These are phyloP conservation scores for Pseudozyma sp. DNA, from an alignment of 1,284 basidiomycete genomes.

Conservation along the genomic window DNA sequence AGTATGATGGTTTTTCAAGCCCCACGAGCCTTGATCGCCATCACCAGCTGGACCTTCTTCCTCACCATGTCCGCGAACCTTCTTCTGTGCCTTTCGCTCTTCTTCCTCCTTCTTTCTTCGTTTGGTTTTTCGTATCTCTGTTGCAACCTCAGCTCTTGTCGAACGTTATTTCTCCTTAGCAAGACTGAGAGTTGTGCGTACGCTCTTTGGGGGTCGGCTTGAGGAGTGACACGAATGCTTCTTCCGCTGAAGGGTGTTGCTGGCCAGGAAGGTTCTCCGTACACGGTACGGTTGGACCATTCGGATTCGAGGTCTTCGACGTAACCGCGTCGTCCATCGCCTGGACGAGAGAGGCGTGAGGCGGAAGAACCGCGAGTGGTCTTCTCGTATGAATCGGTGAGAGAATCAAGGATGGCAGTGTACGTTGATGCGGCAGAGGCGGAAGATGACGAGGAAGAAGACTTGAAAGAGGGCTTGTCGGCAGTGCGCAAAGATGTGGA, in stretches of 20 bases:
- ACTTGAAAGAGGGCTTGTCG: conserved; percentile 11
- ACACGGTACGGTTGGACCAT: conserved; percentile 31
- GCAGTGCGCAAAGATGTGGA: conserved; percentile 26
- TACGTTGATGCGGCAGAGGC: conserved; percentile 31
- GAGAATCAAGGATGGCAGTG: conserved; percentile 41
- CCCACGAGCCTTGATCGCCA: conserved; percentile 66
- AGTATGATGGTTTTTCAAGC: conserved; percentile 23
- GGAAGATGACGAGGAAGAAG: conserved; percentile 1
- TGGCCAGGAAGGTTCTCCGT: conserved; percentile 45
- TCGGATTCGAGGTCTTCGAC: conserved; percentile 45
- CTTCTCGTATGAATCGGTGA: conserved; percentile 32
- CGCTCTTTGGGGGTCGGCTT: conserved; percentile 38
- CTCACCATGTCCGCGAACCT: conserved; percentile 67
- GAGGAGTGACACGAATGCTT: conserved; percentile 29
- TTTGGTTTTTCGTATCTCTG: conserved; percentile 68
- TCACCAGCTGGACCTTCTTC: conserved; percentile 66
- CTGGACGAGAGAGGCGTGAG: conserved; percentile 23
- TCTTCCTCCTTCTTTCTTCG: conserved; percentile 62
- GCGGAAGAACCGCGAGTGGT: conserved; percentile 9
- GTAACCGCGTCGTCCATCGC: conserved; percentile 33
- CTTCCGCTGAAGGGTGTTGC: conserved; percentile 42
- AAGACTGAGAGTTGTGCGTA: conserved; percentile 42
- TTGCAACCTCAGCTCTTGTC: conserved; percentile 59
- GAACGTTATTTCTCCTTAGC: conserved; percentile 57
- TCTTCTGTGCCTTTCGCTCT: conserved; percentile 64